Percentiles rank a stretch among this genome's conserved stretches.
Evolutionary conservation across 208 protist species (phyloP).

Genomic region (Leishmania turanica): DNA sequence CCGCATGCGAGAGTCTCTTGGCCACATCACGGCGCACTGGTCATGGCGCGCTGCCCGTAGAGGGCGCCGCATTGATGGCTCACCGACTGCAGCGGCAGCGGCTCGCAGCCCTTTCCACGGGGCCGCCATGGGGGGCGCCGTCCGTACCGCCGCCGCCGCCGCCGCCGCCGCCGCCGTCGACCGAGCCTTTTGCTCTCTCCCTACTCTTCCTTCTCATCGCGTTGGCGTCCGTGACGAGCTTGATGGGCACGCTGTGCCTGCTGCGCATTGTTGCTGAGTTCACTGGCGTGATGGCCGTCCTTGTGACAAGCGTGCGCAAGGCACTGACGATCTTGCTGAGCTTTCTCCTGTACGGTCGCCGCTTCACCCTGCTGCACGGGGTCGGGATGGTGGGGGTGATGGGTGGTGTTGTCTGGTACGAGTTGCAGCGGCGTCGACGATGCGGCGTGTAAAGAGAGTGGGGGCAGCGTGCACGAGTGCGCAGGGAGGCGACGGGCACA

Average conservation of each 20-base stretch:
- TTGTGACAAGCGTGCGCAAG: constrained; percentile 68
- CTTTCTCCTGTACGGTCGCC: constrained; percentile 49
- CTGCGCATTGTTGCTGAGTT: constrained; percentile 52
- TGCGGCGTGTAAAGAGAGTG: neutral
- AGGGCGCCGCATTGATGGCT: neutral
- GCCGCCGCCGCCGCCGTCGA: neutral
- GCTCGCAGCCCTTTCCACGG: neutral
- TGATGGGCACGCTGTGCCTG: constrained; percentile 48
- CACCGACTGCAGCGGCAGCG: neutral
- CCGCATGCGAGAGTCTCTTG: neutral
- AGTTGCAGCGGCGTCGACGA: constrained; percentile 30
- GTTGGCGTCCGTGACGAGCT: constrained; percentile 25
- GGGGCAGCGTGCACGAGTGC: neutral
- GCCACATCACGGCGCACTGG: neutral
- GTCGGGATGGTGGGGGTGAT: constrained; percentile 38
- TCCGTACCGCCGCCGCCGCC: neutral
- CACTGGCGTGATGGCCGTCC: constrained; percentile 50
- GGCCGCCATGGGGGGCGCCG: neutral
- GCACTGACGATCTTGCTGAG: constrained; percentile 57
- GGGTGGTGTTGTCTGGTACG: constrained; percentile 42
- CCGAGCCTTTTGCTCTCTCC: neutral
- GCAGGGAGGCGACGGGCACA: neutral
- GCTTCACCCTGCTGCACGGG: constrained; percentile 40
- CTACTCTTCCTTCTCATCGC: constrained; percentile 33
- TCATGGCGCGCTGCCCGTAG: neutral